Conservation (phyloP, 371 early-diverging fungal genomes). For the Mucor piriformis region DNA sequence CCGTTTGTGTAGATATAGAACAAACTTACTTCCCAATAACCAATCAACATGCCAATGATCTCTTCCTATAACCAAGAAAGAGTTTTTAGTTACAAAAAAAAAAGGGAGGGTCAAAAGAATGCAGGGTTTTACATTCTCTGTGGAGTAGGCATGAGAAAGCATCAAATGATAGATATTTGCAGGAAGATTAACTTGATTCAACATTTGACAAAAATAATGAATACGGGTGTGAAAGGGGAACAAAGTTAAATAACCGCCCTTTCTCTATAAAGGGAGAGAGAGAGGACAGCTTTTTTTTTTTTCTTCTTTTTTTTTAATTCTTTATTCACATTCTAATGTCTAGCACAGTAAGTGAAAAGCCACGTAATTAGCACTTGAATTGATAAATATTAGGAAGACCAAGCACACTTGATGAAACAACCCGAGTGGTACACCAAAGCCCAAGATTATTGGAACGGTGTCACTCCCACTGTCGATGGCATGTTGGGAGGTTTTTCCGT, state of each 20-base stretch:
- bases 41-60: constrained; percentile 74
- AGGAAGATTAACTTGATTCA: constrained; percentile 44
- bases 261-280: too few species aligned
- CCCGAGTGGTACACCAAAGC: constrained; percentile 86
- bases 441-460: constrained; percentile 81
- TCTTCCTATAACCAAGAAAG: too few species aligned
- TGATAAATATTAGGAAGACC: constrained; percentile 4
- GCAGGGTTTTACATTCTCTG: constrained; percentile 62
- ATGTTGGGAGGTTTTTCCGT: constrained; percentile 87
- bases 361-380: too few species aligned
- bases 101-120: too few species aligned
- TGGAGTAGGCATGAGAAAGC: constrained; percentile 59
- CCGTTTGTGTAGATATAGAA: not conserved
- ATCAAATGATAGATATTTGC: constrained; percentile 55
- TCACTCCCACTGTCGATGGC: constrained; percentile 79
- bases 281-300: not conserved
- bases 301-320: not conserved
- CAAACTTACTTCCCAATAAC: constrained; percentile 63
- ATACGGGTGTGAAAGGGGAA: not conserved
- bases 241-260: too few species aligned
- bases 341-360: too few species aligned
- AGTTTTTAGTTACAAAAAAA: too few species aligned
- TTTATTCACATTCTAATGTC: too few species aligned
- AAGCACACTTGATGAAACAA: constrained; percentile 28
- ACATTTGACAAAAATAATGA: too few species aligned